These are phyloP conservation scores for Kwoniella shivajii DNA, from an alignment of 1,284 basidiomycete genomes.

Conservation along the genomic window DNA sequence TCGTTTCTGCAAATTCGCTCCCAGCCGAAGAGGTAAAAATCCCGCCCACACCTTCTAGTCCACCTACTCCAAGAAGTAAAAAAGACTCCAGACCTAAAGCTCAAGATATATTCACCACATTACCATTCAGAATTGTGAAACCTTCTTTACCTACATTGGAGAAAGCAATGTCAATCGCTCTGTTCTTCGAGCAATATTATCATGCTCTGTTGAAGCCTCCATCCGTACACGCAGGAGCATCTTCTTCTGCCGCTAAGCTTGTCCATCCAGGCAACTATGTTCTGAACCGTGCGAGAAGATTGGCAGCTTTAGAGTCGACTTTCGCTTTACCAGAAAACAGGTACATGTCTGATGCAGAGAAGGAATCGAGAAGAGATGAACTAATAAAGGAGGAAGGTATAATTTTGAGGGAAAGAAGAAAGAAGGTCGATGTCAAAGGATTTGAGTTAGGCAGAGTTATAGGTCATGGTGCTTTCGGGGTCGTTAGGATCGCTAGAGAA, in stretches of 20 bases:
- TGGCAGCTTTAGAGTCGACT: slow-evolving; percentile 81
- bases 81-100: slow-evolving; percentile 14
- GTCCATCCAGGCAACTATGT: slow-evolving; percentile 66
- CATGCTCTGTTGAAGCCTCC: slow-evolving; percentile 69
- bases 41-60: slow-evolving; percentile 9
- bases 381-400: slow-evolving; percentile 87
- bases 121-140: slow-evolving; percentile 58
- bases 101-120: slow-evolving; percentile 15
- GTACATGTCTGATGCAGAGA: slow-evolving; percentile 69
- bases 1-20: background rate
- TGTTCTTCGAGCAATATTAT: slow-evolving; percentile 96
- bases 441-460: slow-evolving; percentile 93
- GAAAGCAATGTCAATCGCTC: slow-evolving; percentile 85
- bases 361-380: slow-evolving; percentile 69
- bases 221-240: slow-evolving; percentile 6
- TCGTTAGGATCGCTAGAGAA: slow-evolving; percentile 89
- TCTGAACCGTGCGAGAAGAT: slow-evolving; percentile 74
- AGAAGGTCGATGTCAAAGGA: slow-evolving; percentile 77
- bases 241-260: slow-evolving; percentile 14
- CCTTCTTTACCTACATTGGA: slow-evolving; percentile 89
- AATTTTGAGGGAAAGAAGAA: slow-evolving; percentile 79
- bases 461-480: slow-evolving; percentile 95
- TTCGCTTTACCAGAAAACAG: slow-evolving; percentile 64
- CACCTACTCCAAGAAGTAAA: background rate
- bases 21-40: background rate